These are phyloP conservation scores for Lodderomyces metapsilosis DNA, from an alignment of 1,139 yeast species.

Conservation along the genomic window DNA sequence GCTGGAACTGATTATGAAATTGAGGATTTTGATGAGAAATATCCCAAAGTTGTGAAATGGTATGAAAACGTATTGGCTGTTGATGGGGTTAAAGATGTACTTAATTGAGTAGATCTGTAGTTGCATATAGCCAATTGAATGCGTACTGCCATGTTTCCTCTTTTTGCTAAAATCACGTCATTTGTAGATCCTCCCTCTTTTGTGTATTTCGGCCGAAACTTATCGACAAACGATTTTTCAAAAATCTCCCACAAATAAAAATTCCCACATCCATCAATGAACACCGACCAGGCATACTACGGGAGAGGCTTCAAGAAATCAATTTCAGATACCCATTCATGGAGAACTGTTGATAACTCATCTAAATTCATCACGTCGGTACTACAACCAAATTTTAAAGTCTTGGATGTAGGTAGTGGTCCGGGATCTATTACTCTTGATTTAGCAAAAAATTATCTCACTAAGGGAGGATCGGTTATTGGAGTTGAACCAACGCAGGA, in stretches of 20 bases:
- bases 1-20: conserved; percentile 6
- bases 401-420: conserved; percentile 44
- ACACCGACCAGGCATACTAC: conserved; percentile 26
- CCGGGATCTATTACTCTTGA: conserved; percentile 41
- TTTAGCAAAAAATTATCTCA: conserved; percentile 26
- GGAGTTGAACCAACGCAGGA: conserved; percentile 36
- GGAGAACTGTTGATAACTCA: conserved; percentile 33
- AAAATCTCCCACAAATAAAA: too few relatives aligned
- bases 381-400: conserved; percentile 22
- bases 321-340: conserved; percentile 30
- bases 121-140: too few relatives aligned
- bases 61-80: conserved; percentile 7
- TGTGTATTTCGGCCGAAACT: too few relatives aligned
- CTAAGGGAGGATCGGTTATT: conserved; percentile 23
- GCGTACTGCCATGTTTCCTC: too few relatives aligned
- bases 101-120: background rate
- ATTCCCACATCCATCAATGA: too few relatives aligned
- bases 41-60: conserved; percentile 11
- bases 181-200: too few relatives aligned
- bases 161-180: too few relatives aligned
- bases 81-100: conserved; percentile 8
- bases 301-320: conserved; percentile 20
- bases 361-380: conserved; percentile 27
- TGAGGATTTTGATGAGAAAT: conserved; percentile 8
- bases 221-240: too few relatives aligned